Evolutionary conservation across 495 filamentous ascomycete genomes (phyloP).

Genomic region (Trichoderma parareesei): DNA sequence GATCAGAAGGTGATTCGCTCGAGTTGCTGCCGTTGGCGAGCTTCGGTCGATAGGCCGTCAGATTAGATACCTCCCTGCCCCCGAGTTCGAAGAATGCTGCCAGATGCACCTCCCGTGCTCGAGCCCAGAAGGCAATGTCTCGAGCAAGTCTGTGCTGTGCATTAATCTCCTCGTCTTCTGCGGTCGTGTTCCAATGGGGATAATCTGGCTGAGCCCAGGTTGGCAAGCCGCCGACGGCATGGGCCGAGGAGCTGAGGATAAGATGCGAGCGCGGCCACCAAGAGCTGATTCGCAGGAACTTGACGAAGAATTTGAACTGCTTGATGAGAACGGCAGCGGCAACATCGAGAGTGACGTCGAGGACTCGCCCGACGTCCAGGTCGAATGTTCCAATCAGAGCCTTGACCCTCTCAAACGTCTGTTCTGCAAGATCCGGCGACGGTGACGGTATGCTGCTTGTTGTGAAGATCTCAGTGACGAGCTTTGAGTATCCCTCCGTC

Average conservation of each 20-base stretch:
- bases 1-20: slow-evolving; percentile 37
- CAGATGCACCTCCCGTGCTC: slow-evolving; percentile 65
- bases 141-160: slow-evolving; percentile 47
- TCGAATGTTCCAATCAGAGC: slow-evolving; percentile 89
- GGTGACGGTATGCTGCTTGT: slow-evolving; percentile 47
- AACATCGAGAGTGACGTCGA: slow-evolving; percentile 87
- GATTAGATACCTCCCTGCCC: slow-evolving; percentile 46
- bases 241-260: slow-evolving; percentile 21
- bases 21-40: slow-evolving; percentile 20
- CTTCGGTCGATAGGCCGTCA: slow-evolving; percentile 13
- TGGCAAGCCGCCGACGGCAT: slow-evolving; percentile 51
- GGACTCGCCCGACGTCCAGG: slow-evolving; percentile 84
- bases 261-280: slow-evolving; percentile 74
- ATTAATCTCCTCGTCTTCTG: slow-evolving; percentile 54
- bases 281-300: slow-evolving; percentile 79
- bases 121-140: slow-evolving; percentile 73
- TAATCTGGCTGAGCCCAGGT: slow-evolving; percentile 72
- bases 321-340: slow-evolving; percentile 78
- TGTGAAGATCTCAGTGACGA: slow-evolving; percentile 81
- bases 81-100: slow-evolving; percentile 83
- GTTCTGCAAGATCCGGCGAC: slow-evolving; percentile 50
- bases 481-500: slow-evolving; percentile 85
- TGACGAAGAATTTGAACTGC: slow-evolving; percentile 86
- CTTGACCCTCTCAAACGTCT: slow-evolving; percentile 59
- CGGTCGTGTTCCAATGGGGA: slow-evolving; percentile 43